phyloP scores from a whole-genome alignment of 805 yeast genomes.

The Kuraishia hungarica region DNA sequence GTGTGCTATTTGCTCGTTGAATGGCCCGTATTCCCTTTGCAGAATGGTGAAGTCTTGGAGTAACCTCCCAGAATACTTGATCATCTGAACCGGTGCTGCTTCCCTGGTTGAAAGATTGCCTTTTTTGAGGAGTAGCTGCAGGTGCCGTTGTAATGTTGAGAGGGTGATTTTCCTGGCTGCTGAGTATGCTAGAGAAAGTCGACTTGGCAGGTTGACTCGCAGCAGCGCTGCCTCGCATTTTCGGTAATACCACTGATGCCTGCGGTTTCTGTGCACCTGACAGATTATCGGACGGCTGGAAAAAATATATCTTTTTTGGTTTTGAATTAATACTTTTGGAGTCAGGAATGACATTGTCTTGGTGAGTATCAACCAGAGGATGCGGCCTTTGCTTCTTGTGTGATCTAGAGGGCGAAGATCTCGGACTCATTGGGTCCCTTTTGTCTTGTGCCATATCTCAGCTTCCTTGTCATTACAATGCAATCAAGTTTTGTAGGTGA shows the following conservation, averaged over 20 bases:
- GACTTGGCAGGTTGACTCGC: background rate
- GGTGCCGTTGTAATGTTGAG: background rate
- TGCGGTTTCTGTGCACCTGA: background rate
- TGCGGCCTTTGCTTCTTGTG: background rate
- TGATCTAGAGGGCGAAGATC: background rate
- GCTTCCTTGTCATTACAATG: background rate
- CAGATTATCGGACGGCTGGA: background rate
- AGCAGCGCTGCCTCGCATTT: background rate
- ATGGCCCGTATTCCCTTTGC: constrained; percentile 7
- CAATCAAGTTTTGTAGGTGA: too few relatives aligned
- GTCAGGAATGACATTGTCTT: background rate
- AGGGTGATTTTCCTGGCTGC: background rate
- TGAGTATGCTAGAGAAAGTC: background rate
- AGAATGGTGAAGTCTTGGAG: constrained; percentile 22
- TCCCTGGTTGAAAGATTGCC: background rate
- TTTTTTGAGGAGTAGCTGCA: background rate
- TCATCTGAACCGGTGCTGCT: constrained; percentile 22
- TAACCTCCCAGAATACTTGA: constrained; percentile 30
- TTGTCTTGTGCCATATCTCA: background rate
- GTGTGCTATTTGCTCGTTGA: constrained; percentile 11
- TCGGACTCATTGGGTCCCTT: background rate
- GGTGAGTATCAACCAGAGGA: background rate
- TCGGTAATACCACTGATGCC: background rate
- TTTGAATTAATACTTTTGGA: background rate
- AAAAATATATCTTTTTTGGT: background rate